These are phyloP conservation scores for Cardamine resedifolia DNA, from an alignment of 345 rosid species.

Conservation along the genomic window DNA sequence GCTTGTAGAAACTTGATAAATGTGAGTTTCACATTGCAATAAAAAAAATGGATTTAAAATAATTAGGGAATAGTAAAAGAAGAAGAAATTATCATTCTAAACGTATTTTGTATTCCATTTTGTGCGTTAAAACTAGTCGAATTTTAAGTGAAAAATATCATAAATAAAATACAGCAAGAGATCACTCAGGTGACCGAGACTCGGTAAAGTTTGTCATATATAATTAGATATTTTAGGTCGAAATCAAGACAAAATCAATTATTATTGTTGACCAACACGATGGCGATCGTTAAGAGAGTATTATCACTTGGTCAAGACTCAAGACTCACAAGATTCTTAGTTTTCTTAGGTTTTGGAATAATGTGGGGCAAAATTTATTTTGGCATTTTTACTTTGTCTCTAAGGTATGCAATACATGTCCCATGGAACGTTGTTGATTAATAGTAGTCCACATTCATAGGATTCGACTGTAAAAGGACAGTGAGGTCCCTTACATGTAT, in stretches of 20 bases:
- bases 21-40: background rate
- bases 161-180: background rate
- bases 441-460: conserved; percentile 28
- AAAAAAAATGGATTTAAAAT: background rate
- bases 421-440: conserved; percentile 22
- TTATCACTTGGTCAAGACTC: conserved; percentile 11
- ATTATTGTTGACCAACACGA: background rate
- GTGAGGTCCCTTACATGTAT: conserved; percentile 8
- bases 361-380: background rate
- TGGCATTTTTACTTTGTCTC: conserved; percentile 25
- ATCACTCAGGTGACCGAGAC: background rate
- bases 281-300: background rate
- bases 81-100: background rate
- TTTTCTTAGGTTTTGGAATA: conserved; percentile 9
- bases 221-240: background rate
- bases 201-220: background rate
- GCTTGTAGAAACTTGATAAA: background rate
- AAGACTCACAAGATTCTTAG: background rate
- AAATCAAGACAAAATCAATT: background rate
- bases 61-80: background rate
- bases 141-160: background rate
- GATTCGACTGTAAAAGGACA: conserved; percentile 28
- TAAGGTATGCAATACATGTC: conserved; percentile 11
- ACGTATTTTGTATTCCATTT: background rate
- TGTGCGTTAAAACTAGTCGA: background rate